Evolutionary conservation across 352 stramenopile genomes (phyloP).

Genomic region (Albugo laibachii): DNA sequence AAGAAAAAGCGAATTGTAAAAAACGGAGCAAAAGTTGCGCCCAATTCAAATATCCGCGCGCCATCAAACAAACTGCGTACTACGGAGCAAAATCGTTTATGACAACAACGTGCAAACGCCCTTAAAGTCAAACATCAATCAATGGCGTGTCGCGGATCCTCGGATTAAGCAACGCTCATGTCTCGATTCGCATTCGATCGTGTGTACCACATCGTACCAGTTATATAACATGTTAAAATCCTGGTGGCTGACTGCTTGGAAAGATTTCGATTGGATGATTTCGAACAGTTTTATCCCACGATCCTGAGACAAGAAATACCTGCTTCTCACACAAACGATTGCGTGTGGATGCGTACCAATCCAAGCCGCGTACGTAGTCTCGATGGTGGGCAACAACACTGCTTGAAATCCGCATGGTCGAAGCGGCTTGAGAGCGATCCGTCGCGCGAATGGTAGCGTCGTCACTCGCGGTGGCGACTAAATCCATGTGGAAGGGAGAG

Average conservation of each 20-base stretch:
- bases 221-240: no score
- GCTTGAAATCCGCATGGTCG: slow-evolving; percentile 7
- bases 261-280: no score
- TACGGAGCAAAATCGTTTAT: no score
- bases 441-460: slow-evolving; percentile 30
- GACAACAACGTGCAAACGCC: no score
- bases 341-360: slow-evolving; percentile 19
- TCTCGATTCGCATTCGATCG: no score
- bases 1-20: neutral
- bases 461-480: slow-evolving; percentile 41
- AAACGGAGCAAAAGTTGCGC: neutral
- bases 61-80: no score
- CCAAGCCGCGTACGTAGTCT: slow-evolving; percentile 57
- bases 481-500: slow-evolving; percentile 29
- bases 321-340: neutral
- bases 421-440: slow-evolving; percentile 12
- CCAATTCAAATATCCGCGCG: no score
- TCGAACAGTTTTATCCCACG: neutral
- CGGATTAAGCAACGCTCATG: no score
- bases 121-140: no score
- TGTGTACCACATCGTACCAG: no score
- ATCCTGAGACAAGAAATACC: neutral
- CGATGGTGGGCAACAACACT: slow-evolving; percentile 13
- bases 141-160: no score
- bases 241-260: no score